Conservation (phyloP, 1,284 basidiomycete genomes). For the Porphyrellus sp. region DNA sequence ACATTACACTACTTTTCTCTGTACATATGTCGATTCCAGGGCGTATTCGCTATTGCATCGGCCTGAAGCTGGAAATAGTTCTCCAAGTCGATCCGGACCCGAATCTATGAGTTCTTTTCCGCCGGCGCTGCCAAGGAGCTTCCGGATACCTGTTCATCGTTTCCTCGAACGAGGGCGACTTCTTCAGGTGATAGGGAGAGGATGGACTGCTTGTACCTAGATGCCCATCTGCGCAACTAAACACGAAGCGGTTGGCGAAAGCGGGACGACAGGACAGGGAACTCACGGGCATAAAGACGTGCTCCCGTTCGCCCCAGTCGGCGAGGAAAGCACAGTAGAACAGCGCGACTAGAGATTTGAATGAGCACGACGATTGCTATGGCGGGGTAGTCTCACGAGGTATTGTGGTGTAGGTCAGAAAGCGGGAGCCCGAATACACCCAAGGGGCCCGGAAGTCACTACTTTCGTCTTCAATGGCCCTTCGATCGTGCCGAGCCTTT, state of each 20-base stretch:
- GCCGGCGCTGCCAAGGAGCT: not conserved
- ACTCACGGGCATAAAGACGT: slow-evolving; percentile 67
- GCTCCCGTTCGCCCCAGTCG: slow-evolving; percentile 66
- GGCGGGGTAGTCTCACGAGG: slow-evolving; percentile 40
- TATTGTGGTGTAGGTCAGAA: slow-evolving; percentile 48
- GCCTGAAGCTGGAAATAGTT: no score
- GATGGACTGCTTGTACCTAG: slow-evolving; percentile 40
- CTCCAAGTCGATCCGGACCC: no score
- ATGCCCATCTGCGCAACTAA: slow-evolving; percentile 49
- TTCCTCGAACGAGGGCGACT: slow-evolving; percentile 24
- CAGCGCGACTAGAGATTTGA: slow-evolving; percentile 41
- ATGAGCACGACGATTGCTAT: not conserved
- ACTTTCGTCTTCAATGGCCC: slow-evolving; percentile 16
- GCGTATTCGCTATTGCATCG: no score
- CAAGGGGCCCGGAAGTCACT: slow-evolving; percentile 54
- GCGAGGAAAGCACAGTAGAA: slow-evolving; percentile 60
- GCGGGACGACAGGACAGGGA: not conserved
- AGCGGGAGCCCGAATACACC: slow-evolving; percentile 48
- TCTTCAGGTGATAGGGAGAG: slow-evolving; percentile 53
- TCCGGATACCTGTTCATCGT: not conserved
- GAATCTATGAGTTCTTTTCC: slow-evolving; percentile 4
- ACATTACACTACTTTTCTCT: not conserved
- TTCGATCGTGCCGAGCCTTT: slow-evolving; percentile 8
- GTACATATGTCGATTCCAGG: not conserved
- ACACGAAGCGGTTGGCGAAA: not conserved